Evolutionary conservation across 2,329 filamentous ascomycete species (phyloP).

Genomic region (Cercospora brassicicola): DNA sequence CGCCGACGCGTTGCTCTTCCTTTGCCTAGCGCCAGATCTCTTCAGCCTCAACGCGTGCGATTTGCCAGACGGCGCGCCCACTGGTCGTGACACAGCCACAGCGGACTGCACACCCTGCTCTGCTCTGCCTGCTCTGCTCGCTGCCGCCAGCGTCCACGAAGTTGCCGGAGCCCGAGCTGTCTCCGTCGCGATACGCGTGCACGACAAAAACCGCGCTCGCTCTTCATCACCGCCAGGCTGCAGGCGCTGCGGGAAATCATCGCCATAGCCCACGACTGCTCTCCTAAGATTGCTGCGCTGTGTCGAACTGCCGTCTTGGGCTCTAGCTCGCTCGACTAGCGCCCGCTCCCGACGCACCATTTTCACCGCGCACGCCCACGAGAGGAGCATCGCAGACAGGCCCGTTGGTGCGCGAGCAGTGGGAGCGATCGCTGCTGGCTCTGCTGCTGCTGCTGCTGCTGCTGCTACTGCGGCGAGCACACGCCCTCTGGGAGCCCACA

Average conservation of each 20-base stretch:
- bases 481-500: background rate
- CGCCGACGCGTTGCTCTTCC: background rate
- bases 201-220: background rate
- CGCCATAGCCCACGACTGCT: slow-evolving; percentile 4
- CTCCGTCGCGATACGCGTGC: slow-evolving; percentile 4
- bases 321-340: slow-evolving; percentile 14
- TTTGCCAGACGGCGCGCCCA: background rate
- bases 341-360: slow-evolving; percentile 18
- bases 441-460: background rate
- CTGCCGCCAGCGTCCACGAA: background rate
- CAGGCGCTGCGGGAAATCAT: slow-evolving; percentile 3
- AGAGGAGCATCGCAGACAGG: background rate
- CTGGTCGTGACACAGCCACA: background rate
- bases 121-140: background rate
- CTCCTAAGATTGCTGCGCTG: slow-evolving; percentile 15
- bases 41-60: slow-evolving; percentile 12
- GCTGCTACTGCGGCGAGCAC: background rate
- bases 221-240: background rate
- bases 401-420: background rate
- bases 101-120: background rate
- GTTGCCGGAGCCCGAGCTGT: background rate
- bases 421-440: background rate
- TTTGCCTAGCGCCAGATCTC: slow-evolving; percentile 19
- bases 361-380: slow-evolving; percentile 1
- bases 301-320: slow-evolving; percentile 18